Base-by-base conservation (phyloP, 805 yeast genomes). In the Ogataea siamensis region DNA sequence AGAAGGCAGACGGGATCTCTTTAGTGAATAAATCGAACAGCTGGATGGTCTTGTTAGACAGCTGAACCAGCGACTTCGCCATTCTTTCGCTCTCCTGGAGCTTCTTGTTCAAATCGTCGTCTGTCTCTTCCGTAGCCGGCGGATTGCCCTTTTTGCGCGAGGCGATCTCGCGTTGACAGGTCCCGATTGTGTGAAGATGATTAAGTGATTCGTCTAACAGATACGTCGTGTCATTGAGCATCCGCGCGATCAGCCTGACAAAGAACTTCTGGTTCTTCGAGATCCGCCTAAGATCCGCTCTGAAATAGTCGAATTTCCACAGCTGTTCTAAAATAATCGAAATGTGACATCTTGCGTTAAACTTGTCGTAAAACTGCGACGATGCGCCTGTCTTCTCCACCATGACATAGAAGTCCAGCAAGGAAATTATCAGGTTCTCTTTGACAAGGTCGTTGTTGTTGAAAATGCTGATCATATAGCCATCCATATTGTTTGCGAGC, bases 331-430 rank as follows among this genome's bases (percentile, higher is more conserved):
- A 65, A 22, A 93, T 83, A 32, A 76, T 76, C 0, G 96, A 83
- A 19, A 93, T 86, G 57, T 87, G 83, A 62, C 80, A 91, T 59
- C 99, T 75, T 29, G 87, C 77, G 60, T 87, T 89, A 66, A 93
- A 93, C 63, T 93, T 93, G 61, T 93, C 99, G 60, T 91, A 91
- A 57, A 91, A 93, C 62, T 93, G 98, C 0, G 94, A 80, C 6
- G 91, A 81, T 2, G 96, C 83, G 7, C 99, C 99, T 0, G 99
- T 93, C 54, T 86, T 88, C 60, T 93, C 99, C 34, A 91, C 89
- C 71, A 86, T 87, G 23, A 93, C 95, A 60, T 91, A 93, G 45
- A 88, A 84, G 52, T 87, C 94, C 62, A 93, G 72, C 40, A 93
- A 70, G 1, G 96, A 84, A 53, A 86, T 88, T 40, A 93, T 67